These are phyloP conservation scores for Castanospermum australe DNA, from an alignment of 306 rosid genomes.

Conservation along the genomic window DNA sequence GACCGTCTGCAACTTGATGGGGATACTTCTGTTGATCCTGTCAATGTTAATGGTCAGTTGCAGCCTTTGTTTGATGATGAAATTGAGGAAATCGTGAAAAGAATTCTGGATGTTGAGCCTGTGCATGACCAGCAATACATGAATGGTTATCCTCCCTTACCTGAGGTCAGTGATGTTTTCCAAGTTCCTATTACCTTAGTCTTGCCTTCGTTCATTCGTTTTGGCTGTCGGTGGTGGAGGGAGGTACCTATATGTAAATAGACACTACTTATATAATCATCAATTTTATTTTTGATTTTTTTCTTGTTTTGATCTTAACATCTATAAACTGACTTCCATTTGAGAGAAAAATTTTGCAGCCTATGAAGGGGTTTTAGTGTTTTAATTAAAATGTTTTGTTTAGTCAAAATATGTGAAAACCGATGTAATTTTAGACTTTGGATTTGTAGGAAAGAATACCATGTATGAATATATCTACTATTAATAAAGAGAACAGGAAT, in stretches of 20 bases:
- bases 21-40: slow-evolving; percentile 10
- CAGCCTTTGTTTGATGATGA: slow-evolving; percentile 45
- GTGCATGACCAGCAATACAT: slow-evolving; percentile 34
- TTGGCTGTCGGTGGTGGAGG: neutral
- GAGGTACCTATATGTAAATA: neutral
- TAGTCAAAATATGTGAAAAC: neutral
- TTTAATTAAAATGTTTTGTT: neutral
- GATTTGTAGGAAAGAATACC: neutral
- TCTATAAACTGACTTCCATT: neutral
- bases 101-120: slow-evolving; percentile 45
- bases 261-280: neutral
- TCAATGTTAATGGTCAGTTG: slow-evolving; percentile 13
- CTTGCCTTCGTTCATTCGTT: neutral
- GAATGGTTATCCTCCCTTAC: slow-evolving; percentile 25
- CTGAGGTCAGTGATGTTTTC: slow-evolving; percentile 57
- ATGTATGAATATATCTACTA: neutral
- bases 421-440: neutral
- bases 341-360: neutral
- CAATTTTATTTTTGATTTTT: neutral
- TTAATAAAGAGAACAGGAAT: neutral
- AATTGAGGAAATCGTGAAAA: slow-evolving; percentile 45
- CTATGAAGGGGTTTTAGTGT: neutral
- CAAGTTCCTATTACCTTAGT: neutral
- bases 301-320: neutral
- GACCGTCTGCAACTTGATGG: slow-evolving; percentile 23